A percentile compares a stretch with the other conserved stretches of the same genome.
Conservation (phyloP, 179 eudicot species). For the Monotropa hypopitys region DNA sequence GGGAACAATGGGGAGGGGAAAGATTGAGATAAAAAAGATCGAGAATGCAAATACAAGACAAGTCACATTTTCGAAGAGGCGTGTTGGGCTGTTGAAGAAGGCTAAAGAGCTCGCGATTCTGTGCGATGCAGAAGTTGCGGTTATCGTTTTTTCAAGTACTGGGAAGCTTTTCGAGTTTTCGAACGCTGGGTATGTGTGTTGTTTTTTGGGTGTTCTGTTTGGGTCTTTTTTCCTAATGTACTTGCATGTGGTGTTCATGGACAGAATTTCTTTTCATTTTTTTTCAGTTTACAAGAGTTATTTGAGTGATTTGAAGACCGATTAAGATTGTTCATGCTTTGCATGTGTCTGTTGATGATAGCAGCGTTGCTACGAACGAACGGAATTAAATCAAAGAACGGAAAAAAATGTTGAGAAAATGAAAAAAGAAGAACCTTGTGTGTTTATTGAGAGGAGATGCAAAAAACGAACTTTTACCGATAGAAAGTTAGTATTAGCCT, state of each 20-base stretch:
- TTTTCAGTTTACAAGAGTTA: neutral
- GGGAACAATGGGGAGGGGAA: conserved; percentile 46
- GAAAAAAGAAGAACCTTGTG: no score
- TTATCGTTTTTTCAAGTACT: conserved; percentile 48
- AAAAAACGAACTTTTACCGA: no score
- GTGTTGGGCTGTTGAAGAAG: conserved; percentile 51
- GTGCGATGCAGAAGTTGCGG: conserved; percentile 51
- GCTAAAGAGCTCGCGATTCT: conserved; percentile 44
- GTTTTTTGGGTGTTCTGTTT: neutral
- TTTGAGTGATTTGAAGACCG: neutral
- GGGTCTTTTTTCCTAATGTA: neutral
- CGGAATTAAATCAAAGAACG: no score
- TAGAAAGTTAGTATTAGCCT: no score
- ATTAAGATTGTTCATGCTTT: neutral
- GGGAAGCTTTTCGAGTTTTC: conserved; percentile 49
- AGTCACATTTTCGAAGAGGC: conserved; percentile 53
- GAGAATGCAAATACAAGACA: conserved; percentile 58
- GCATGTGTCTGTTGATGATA: conserved; percentile 1
- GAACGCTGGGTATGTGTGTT: conserved; percentile 24
- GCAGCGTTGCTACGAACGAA: no score
- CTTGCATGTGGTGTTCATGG: conserved; percentile 14
- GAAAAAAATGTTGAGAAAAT: no score
- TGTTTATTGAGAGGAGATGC: no score
- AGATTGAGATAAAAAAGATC: conserved; percentile 50
- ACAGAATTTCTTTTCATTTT: neutral